phyloP scores from a whole-genome alignment of 805 yeast genomes.

The Hanseniaspora pseudoguilliermondii region DNA sequence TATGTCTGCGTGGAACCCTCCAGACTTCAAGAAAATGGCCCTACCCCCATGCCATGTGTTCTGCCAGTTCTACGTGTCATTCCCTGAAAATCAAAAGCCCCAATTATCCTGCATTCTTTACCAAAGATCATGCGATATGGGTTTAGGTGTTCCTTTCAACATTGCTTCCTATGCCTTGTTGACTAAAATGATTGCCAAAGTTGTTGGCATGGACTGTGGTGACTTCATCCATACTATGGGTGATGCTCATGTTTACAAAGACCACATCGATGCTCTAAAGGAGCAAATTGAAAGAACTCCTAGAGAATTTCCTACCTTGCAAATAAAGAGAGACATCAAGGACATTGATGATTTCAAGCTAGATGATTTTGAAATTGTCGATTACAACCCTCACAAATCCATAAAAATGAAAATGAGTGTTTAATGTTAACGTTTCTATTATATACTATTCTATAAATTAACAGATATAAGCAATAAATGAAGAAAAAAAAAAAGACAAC shows the following conservation, averaged over 20 bases:
- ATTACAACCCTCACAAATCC: slow-evolving; percentile 67
- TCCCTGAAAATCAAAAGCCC: slow-evolving; percentile 55
- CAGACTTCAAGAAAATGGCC: slow-evolving; percentile 88
- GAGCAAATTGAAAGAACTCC: slow-evolving; percentile 71
- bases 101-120: slow-evolving; percentile 76
- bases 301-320: slow-evolving; percentile 63
- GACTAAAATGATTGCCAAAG: slow-evolving; percentile 88
- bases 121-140: slow-evolving; percentile 99
- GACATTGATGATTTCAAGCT: slow-evolving; percentile 75
- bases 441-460: neutral
- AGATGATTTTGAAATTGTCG: slow-evolving; percentile 75
- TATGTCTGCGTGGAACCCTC: slow-evolving; percentile 97
- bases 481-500: neutral
- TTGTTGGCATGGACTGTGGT: slow-evolving; percentile 91
- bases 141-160: slow-evolving; percentile 97
- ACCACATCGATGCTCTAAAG: slow-evolving; percentile 82
- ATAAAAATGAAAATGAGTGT: slow-evolving; percentile 98
- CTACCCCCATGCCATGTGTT: slow-evolving; percentile 97
- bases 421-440: slow-evolving; percentile 24
- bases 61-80: slow-evolving; percentile 85
- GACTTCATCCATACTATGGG: slow-evolving; percentile 93
- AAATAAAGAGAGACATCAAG: slow-evolving; percentile 51
- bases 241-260: slow-evolving; percentile 88
- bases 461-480: neutral
- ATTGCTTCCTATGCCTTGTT: slow-evolving; percentile 91